Conservation (phyloP, 306 rosid genomes). For the Cyclanthera cordifolia region DNA sequence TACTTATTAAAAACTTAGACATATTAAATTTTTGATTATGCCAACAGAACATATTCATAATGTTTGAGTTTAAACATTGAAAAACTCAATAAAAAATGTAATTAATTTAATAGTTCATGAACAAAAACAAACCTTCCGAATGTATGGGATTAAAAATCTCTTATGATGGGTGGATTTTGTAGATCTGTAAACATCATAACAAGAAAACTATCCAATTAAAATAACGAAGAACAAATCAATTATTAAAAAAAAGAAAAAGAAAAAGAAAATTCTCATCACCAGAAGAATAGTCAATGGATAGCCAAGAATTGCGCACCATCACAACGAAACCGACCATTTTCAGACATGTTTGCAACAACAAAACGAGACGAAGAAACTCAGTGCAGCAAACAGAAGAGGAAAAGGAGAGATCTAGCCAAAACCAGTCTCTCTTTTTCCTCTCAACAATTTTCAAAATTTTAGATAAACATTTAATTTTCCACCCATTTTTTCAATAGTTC, state of each 20-base stretch:
- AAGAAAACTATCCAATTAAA: not conserved
- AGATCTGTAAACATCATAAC: too few species aligned
- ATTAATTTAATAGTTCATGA: too few species aligned
- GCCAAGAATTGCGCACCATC: constrained; percentile 50
- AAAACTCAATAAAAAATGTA: too few species aligned
- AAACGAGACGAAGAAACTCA: constrained; percentile 10
- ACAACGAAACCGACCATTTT: constrained; percentile 25
- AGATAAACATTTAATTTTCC: too few species aligned
- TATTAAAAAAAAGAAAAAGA: not conserved
- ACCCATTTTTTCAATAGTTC: too few species aligned
- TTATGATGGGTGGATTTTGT: too few species aligned
- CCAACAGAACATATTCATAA: too few species aligned
- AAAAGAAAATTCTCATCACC: constrained; percentile 19
- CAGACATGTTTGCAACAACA: constrained; percentile 21
- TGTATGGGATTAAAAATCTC: too few species aligned
- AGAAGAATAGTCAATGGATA: constrained; percentile 31
- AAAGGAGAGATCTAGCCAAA: constrained; percentile 27
- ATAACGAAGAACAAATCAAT: not conserved
- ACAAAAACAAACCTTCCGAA: too few species aligned
- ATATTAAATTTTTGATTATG: too few species aligned
- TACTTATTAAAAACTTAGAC: too few species aligned
- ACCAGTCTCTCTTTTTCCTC: constrained; percentile 44
- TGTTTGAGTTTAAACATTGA: too few species aligned
- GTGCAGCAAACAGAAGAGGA: constrained; percentile 1
- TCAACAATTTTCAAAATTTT: constrained; percentile 15